phyloP scores from a whole-genome alignment of 345 rosid genomes.

The Citrus unshiu region DNA sequence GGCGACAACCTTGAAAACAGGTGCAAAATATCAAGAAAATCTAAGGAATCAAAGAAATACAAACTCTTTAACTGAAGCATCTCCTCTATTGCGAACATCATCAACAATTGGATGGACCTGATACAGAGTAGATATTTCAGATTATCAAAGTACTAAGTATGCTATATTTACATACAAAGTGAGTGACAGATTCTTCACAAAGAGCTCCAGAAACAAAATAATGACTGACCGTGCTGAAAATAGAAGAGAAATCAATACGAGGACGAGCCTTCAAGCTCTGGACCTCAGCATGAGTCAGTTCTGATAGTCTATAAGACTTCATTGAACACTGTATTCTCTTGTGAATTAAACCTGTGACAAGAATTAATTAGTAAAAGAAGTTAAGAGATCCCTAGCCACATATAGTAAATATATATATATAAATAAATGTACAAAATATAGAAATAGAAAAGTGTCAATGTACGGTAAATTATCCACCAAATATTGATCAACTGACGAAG shows the following conservation, averaged over 20 bases:
- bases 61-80: slow-evolving; percentile 79
- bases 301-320: slow-evolving; percentile 73
- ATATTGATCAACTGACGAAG: neutral
- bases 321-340: slow-evolving; percentile 44
- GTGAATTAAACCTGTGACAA: slow-evolving; percentile 23
- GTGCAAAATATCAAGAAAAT: neutral
- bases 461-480: neutral
- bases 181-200: neutral
- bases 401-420: neutral
- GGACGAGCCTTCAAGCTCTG: slow-evolving; percentile 69
- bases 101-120: slow-evolving; percentile 81
- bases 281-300: slow-evolving; percentile 54
- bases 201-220: neutral
- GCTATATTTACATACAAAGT: neutral
- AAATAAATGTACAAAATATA: neutral
- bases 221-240: slow-evolving; percentile 49
- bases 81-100: slow-evolving; percentile 70
- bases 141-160: neutral
- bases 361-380: neutral
- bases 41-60: slow-evolving; percentile 19
- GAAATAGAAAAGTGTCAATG: too few relatives aligned
- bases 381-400: neutral
- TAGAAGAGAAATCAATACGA: slow-evolving; percentile 78
- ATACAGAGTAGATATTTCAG: neutral
- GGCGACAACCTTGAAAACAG: neutral